Evolutionary conservation across 352 stramenopile species (phyloP), one percentile per base, ranked within the genome.

Genomic region (Bremia lactucae): DNA sequence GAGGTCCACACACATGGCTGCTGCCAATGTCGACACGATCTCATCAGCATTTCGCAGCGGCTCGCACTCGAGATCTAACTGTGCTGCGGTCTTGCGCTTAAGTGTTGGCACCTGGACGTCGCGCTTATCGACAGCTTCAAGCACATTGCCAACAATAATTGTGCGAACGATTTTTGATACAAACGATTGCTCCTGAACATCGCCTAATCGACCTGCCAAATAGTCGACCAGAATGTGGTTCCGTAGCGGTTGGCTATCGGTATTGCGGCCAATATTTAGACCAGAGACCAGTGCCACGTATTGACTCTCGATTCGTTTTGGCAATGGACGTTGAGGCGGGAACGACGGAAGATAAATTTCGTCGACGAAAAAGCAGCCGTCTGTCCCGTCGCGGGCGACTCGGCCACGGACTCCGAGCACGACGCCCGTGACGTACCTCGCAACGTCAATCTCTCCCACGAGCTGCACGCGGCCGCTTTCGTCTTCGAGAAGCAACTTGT

Each of bases 1-100:
- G 18, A 96, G 57, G 50, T 97, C 93, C 6, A 97, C 69, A n/a
- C 83, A 77, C 64, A 97, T 86, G 37, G 71, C 68, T 3, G 66
- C 58, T 4, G 81, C 72, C 6, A 93, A 55, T 8, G 71, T 71
- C 0, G 81, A 81, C 42, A 95, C 55, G 23, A 81, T n/a, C 29
- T 79, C 59, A 52, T 95, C 83, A 8, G 72, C 51, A 40, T 92
- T 78, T 28, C 68, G 64, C 42, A 90, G 45, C 1, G 78, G 77
- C 26, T 64, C 57, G 21, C 62, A 61, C 22, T 82, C 63, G 7
- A 74, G 31, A 3, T 52, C 44, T 18, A 79, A 37, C 44, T 82
- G 13, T 29, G 65, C 56, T 0, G 55, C 50, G 15, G 63, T 70
- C 49, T 79, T 79, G 44, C 72, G 74, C 36, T 65, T 70, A 9